These are phyloP conservation scores for Quambalaria eucalypti DNA, from an alignment of 1,284 basidiomycete genomes.

Conservation along the genomic window DNA sequence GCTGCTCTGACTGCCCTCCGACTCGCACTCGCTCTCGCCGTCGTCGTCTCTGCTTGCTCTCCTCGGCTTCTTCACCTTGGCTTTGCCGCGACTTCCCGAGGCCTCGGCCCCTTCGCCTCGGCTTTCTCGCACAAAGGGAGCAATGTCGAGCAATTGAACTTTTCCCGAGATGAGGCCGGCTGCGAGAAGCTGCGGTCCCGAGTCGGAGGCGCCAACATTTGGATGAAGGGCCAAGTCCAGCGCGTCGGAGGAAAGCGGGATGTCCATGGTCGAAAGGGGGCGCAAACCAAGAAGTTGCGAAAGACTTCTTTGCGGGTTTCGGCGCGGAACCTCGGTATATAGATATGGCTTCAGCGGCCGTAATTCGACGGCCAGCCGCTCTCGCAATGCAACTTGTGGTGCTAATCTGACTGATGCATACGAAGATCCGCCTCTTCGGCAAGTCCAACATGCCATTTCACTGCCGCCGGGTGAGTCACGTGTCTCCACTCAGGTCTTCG, in stretches of 20 bases:
- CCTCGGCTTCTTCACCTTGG: background rate
- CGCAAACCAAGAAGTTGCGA: too few relatives aligned
- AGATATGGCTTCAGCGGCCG: too few relatives aligned
- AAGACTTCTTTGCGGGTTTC: too few relatives aligned
- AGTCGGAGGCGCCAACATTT: conserved; percentile 48
- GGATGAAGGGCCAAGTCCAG: conserved; percentile 87
- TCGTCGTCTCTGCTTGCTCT: background rate
- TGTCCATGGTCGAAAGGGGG: too few relatives aligned
- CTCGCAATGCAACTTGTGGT: too few relatives aligned
- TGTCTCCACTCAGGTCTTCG: too few relatives aligned
- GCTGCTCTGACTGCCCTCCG: background rate
- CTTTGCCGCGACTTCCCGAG: background rate
- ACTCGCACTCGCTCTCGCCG: background rate
- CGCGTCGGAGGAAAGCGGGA: conserved; percentile 58
- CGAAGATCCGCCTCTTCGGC: too few relatives aligned
- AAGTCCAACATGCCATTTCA: too few relatives aligned
- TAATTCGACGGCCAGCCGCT: too few relatives aligned
- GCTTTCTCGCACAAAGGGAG: background rate
- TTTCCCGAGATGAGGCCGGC: conserved; percentile 72
- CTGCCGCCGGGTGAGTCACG: too few relatives aligned
- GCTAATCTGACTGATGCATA: too few relatives aligned
- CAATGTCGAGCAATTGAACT: conserved; percentile 67
- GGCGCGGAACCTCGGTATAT: too few relatives aligned
- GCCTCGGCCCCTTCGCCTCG: background rate
- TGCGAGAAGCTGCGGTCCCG: conserved; percentile 54